Evolutionary conservation across 2,329 filamentous ascomycete species (phyloP).

Genomic region (Aspergillus tamarii): DNA sequence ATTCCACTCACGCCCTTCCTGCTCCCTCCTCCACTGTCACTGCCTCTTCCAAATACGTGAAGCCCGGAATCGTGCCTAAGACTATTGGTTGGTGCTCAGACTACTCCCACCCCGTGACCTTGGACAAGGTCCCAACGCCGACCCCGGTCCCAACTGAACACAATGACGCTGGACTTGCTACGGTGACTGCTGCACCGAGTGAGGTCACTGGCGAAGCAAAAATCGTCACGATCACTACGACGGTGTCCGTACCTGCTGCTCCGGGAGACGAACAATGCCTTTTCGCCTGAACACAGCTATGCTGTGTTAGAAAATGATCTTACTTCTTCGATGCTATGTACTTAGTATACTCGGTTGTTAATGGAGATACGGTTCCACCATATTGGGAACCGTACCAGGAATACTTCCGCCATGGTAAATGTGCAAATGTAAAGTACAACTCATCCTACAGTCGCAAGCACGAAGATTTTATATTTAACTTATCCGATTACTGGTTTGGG

Average conservation of each 20-base stretch:
- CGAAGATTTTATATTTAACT: no score
- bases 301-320: background rate
- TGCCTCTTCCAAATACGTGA: conserved; percentile 18
- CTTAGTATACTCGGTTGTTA: background rate
- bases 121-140: conserved; percentile 20
- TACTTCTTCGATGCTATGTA: background rate
- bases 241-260: background rate
- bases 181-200: background rate
- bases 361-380: background rate
- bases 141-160: background rate
- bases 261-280: background rate
- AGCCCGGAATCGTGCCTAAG: conserved; percentile 30
- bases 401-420: no score
- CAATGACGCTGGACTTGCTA: background rate
- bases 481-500: no score
- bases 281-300: background rate
- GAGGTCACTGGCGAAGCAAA: background rate
- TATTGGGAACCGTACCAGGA: background rate
- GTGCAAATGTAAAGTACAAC: no score
- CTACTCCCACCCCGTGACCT: conserved; percentile 30
- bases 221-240: background rate
- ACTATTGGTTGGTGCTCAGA: conserved; percentile 32
- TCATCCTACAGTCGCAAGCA: no score
- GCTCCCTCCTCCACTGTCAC: conserved; percentile 18
- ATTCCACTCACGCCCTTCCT: conserved; percentile 14